Conservation (phyloP, 176 grass and related monocot species). For the Pontederia paniculata region DNA sequence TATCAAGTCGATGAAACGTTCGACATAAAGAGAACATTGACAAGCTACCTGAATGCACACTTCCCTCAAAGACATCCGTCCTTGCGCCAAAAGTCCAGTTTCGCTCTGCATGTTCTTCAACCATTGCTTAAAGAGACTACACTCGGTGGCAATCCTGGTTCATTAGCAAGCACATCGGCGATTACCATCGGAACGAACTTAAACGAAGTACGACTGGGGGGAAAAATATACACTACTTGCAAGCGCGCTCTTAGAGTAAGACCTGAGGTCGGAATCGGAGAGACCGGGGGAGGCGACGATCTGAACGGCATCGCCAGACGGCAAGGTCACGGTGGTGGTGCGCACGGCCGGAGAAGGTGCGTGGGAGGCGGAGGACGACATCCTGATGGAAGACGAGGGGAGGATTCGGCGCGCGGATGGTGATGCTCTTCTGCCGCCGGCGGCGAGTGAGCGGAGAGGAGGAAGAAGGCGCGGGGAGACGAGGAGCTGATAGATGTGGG, state of each 20-base stretch:
- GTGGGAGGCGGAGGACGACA: constrained; percentile 37
- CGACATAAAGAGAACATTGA: constrained; percentile 3
- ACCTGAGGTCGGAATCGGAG: constrained; percentile 61
- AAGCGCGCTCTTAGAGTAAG: not conserved
- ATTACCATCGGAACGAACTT: too few relatives aligned
- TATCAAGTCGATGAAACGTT: not conserved
- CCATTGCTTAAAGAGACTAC: constrained; percentile 62
- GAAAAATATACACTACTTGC: not conserved
- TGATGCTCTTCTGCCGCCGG: not conserved
- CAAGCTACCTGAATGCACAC: constrained; percentile 63
- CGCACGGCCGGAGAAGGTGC: not conserved
- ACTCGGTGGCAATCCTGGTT: constrained; percentile 52
- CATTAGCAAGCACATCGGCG: too few relatives aligned
- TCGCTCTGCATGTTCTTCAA: constrained; percentile 63
- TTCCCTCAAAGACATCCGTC: constrained; percentile 40
- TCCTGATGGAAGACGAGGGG: constrained; percentile 16
- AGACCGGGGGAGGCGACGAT: constrained; percentile 49
- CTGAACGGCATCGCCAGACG: constrained; percentile 32
- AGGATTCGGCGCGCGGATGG: not conserved
- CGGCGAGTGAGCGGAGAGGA: not conserved
- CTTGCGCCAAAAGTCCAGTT: constrained; percentile 52
- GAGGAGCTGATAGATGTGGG: not conserved
- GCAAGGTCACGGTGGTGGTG: constrained; percentile 29
- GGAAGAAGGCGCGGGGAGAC: not conserved
- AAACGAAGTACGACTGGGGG: not conserved